Conservation (phyloP, 345 rosid genomes). For the Salix brachista region DNA sequence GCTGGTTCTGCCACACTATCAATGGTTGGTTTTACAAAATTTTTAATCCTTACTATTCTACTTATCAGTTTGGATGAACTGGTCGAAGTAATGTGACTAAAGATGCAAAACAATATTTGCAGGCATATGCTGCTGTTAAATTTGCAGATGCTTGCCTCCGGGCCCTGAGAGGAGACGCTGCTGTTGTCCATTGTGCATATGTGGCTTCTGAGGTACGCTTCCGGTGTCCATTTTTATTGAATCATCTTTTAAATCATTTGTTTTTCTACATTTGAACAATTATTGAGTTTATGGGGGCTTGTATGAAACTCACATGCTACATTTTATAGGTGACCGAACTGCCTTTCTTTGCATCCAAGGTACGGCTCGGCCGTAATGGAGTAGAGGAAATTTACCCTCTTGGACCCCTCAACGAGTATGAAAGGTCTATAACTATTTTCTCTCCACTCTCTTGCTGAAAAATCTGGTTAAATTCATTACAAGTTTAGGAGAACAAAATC, state of each 20-base stretch:
- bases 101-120: slow-evolving; percentile 13
- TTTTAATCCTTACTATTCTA: neutral
- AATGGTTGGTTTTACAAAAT: slow-evolving; percentile 51
- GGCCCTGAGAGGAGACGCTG: slow-evolving; percentile 81
- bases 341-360: slow-evolving; percentile 90
- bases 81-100: neutral
- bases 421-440: slow-evolving; percentile 45
- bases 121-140: slow-evolving; percentile 99
- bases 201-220: slow-evolving; percentile 68
- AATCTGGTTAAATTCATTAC: neutral
- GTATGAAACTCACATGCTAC: neutral
- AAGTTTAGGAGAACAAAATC: neutral
- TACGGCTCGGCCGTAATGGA: slow-evolving; percentile 73
- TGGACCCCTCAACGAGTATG: slow-evolving; percentile 77
- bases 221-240: neutral
- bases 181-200: slow-evolving; percentile 65
- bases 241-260: neutral
- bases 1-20: slow-evolving; percentile 95
- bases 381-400: slow-evolving; percentile 70
- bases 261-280: neutral
- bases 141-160: slow-evolving; percentile 91
- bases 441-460: neutral
- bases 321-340: slow-evolving; percentile 78
- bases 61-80: neutral
- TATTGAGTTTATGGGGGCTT: neutral